These are phyloP conservation scores for Lasiosphaeris hirsuta DNA, from an alignment of 495 filamentous ascomycete species.

Conservation along the genomic window DNA sequence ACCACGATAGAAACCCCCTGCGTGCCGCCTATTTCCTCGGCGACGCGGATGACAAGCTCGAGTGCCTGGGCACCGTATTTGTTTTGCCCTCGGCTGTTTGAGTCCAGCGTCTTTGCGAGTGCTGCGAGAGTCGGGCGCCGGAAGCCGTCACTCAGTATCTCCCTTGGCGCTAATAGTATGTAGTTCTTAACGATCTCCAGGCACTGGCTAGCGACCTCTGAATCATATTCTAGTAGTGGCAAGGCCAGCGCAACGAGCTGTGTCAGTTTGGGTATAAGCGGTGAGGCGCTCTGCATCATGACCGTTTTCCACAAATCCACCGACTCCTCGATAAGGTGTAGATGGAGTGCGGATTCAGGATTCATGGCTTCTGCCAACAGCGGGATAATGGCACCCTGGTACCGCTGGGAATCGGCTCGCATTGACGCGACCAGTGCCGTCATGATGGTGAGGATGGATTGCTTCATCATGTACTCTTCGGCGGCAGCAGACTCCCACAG, in stretches of 20 bases:
- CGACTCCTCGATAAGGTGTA: slow-evolving; percentile 89
- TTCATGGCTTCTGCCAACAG: slow-evolving; percentile 75
- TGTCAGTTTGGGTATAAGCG: slow-evolving; percentile 63
- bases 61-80: slow-evolving; percentile 63
- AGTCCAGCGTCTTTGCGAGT: slow-evolving; percentile 57
- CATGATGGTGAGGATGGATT: slow-evolving; percentile 81
- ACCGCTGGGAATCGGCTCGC: slow-evolving; percentile 66
- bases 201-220: slow-evolving; percentile 47
- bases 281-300: slow-evolving; percentile 64
- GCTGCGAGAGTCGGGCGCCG: slow-evolving; percentile 54
- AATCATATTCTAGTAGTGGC: slow-evolving; percentile 66
- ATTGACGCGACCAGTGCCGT: slow-evolving; percentile 75
- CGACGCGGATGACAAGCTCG: slow-evolving; percentile 67
- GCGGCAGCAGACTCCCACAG: slow-evolving; percentile 81
- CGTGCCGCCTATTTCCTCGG: slow-evolving; percentile 64
- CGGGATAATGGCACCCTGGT: slow-evolving; percentile 71
- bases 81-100: slow-evolving; percentile 62
- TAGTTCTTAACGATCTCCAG: slow-evolving; percentile 71
- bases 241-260: slow-evolving; percentile 65
- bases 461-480: slow-evolving; percentile 81
- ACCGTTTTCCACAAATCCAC: slow-evolving; percentile 82
- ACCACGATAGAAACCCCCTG: slow-evolving; percentile 62
- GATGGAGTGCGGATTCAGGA: slow-evolving; percentile 69
- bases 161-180: slow-evolving; percentile 69
- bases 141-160: slow-evolving; percentile 65